Evolutionary conservation across 2,329 filamentous ascomycete genomes (phyloP).

Genomic region (Fusarium sp.): DNA sequence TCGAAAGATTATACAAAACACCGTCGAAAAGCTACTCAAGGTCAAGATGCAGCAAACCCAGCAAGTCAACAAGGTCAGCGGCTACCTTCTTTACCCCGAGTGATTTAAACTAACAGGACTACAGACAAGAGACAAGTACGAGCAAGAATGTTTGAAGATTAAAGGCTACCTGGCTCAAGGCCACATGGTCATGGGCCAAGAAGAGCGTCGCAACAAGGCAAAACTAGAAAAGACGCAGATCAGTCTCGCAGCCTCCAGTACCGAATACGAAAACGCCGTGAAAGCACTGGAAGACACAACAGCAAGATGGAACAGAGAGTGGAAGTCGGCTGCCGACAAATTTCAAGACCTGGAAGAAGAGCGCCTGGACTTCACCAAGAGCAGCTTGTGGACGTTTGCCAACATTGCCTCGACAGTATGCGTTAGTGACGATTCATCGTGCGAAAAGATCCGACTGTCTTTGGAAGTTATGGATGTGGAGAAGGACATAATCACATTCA

Average conservation of each 20-base stretch:
- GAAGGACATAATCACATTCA: conserved; percentile 91
- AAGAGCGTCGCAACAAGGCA: conserved; percentile 98
- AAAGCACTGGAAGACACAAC: conserved; percentile 96
- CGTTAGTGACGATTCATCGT: conserved; percentile 95
- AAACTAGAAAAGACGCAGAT: conserved; percentile 99
- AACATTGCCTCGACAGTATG: conserved; percentile 98
- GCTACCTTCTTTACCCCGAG: background rate
- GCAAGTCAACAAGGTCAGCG: conserved; percentile 84
- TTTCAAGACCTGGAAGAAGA: conserved; percentile 99
- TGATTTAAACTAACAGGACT: conserved; percentile 5
- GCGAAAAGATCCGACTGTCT: conserved; percentile 93
- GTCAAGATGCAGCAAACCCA: conserved; percentile 92
- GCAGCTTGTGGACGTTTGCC: conserved; percentile 96
- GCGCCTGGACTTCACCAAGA: conserved; percentile 95
- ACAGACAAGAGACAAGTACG: conserved; percentile 89
- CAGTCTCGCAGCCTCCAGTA: conserved; percentile 88
- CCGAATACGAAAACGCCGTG: conserved; percentile 92
- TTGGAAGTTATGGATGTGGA: conserved; percentile 97
- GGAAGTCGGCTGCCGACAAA: conserved; percentile 98
- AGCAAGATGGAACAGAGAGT: conserved; percentile 94
- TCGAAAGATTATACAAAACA: conserved; percentile 93
- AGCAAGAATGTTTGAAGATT: conserved; percentile 97
- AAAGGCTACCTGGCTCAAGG: conserved; percentile 98
- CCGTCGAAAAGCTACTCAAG: conserved; percentile 94
- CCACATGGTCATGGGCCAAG: conserved; percentile 99